A percentile compares a stretch with the other conserved stretches of the same genome.
Conservation (phyloP, 75 land plant genomes). For the Pinus taeda region DNA sequence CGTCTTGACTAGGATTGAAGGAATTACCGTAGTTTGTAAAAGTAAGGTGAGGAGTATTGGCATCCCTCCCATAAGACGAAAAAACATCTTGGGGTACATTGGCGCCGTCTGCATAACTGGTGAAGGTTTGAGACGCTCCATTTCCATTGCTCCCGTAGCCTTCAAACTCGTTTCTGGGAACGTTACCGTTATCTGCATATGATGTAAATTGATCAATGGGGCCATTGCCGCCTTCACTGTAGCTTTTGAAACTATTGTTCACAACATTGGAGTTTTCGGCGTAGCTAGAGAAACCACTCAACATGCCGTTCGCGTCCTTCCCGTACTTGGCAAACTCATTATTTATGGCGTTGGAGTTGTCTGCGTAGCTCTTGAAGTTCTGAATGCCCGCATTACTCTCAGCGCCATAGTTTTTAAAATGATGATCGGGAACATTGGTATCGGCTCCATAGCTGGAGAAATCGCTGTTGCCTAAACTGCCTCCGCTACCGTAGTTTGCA, state of each 20-base stretch:
- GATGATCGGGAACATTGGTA: conserved; percentile 10
- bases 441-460: conserved; percentile 32
- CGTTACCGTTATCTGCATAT: conserved; percentile 38
- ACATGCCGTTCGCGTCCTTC: conserved; percentile 25
- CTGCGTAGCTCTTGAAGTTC: conserved; percentile 25
- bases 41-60: not conserved
- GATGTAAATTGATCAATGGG: conserved; percentile 33
- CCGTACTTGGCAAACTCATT: conserved; percentile 40
- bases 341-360: conserved; percentile 35
- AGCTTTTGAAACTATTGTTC: conserved; percentile 33
- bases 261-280: conserved; percentile 38
- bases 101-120: conserved; percentile 38
- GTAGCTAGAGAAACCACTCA: conserved; percentile 38
- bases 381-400: conserved; percentile 18
- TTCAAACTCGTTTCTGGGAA: conserved; percentile 37
- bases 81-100: conserved; percentile 47
- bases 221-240: conserved; percentile 33
- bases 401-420: conserved; percentile 37
- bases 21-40: too few species aligned
- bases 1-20: too few species aligned
- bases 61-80: conserved; percentile 29
- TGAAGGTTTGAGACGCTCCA: conserved; percentile 23
- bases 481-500: conserved; percentile 26
- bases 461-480: conserved; percentile 25
- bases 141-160: conserved; percentile 39